Percentiles rank a stretch among this genome's conserved stretches.
These are phyloP conservation scores for Verticillium longisporum DNA, from an alignment of 2,329 filamentous ascomycete species.

Conservation along the genomic window DNA sequence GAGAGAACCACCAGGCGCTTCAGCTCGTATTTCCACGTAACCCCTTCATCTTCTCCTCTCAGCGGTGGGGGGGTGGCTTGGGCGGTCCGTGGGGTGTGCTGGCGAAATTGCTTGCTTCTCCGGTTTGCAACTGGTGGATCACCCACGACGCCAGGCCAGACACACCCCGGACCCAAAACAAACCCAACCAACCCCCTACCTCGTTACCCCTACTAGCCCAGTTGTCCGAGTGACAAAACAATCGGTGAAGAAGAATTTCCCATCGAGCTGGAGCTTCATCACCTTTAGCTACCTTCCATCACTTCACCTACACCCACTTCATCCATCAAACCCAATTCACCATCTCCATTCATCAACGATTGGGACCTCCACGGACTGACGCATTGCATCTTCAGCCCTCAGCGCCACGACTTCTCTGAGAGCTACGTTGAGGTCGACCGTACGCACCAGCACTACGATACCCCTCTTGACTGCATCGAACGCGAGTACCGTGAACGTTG, in stretches of 20 bases:
- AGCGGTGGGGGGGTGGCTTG: neutral
- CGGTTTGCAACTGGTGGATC: neutral
- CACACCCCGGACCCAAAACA: neutral
- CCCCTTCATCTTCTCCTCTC: neutral
- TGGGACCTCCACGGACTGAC: slow-evolving; percentile 15
- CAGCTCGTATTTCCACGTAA: slow-evolving; percentile 1
- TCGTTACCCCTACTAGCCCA: slow-evolving; percentile 1
- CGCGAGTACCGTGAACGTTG: slow-evolving; percentile 58
- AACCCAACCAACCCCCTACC: neutral
- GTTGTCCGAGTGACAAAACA: slow-evolving; percentile 11
- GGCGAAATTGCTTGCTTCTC: neutral
- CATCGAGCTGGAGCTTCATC: neutral
- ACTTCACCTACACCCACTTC: slow-evolving; percentile 23
- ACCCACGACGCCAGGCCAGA: neutral
- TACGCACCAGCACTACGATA: slow-evolving; percentile 37
- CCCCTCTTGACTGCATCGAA: slow-evolving; percentile 56
- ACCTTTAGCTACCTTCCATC: neutral
- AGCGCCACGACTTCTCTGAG: slow-evolving; percentile 44
- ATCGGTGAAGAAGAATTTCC: slow-evolving; percentile 2
- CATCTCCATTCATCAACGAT: slow-evolving; percentile 7
- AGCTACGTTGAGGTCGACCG: slow-evolving; percentile 61
- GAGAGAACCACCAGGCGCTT: neutral
- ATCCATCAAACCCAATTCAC: neutral
- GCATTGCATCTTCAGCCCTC: slow-evolving; percentile 8
- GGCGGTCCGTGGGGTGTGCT: neutral